These are phyloP conservation scores for Acanthamoeba rhysodes DNA, from an alignment of 208 protist species.

Conservation along the genomic window DNA sequence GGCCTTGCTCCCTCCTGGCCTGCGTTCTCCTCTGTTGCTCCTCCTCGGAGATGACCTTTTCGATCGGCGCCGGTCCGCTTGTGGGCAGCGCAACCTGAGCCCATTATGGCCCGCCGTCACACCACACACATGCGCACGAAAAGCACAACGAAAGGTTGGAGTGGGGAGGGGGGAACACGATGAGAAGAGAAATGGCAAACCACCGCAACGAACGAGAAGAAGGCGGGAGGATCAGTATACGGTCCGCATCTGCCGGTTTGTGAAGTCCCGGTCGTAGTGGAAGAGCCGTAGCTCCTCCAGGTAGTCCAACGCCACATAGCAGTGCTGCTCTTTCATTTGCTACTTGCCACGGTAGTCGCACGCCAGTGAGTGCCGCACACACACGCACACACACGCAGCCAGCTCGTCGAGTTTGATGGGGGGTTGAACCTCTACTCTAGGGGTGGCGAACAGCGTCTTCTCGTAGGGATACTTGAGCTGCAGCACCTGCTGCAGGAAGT, in stretches of 20 bases:
- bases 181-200: no score
- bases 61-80: background rate
- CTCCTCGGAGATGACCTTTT: constrained; percentile 22
- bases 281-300: constrained; percentile 1
- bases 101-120: no score
- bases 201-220: background rate
- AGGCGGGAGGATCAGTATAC: background rate
- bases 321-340: constrained; percentile 52
- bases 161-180: background rate
- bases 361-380: background rate
- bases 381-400: background rate
- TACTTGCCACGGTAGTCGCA: background rate
- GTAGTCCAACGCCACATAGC: constrained; percentile 16
- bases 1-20: constrained; percentile 3
- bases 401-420: no score
- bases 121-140: background rate
- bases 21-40: constrained; percentile 18
- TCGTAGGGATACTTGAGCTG: constrained; percentile 55
- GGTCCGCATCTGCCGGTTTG: background rate
- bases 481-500: constrained; percentile 18
- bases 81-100: background rate
- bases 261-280: background rate
- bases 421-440: background rate
- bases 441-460: background rate
- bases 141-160: background rate